Evolutionary conservation across 306 rosid genomes (phyloP).

Genomic region (Spatholobus suberectus): DNA sequence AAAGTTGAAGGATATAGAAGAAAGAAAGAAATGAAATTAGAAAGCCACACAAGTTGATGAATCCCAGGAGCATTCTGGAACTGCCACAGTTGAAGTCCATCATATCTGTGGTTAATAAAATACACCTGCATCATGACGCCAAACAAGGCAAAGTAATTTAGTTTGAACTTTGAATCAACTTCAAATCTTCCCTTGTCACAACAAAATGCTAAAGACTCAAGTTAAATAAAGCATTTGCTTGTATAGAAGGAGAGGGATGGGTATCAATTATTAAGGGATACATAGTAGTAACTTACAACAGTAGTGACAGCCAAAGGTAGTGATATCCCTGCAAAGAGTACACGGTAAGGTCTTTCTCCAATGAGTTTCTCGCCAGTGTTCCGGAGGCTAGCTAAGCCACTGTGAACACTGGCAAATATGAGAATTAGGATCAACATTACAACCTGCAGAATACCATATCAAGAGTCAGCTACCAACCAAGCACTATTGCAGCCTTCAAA

Average conservation of each 20-base stretch:
- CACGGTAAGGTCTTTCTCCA: slow-evolving; percentile 93
- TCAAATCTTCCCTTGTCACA: slow-evolving; percentile 1
- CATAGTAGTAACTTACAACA: slow-evolving; percentile 62
- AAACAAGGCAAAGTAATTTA: slow-evolving; percentile 32
- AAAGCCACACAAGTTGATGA: slow-evolving; percentile 85
- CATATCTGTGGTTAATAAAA: slow-evolving; percentile 94
- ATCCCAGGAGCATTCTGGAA: slow-evolving; percentile 70
- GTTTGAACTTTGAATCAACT: slow-evolving; percentile 32
- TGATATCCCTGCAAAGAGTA: slow-evolving; percentile 90
- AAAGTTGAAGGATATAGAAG: slow-evolving; percentile 94
- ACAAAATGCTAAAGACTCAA: background rate
- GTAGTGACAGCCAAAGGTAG: slow-evolving; percentile 92
- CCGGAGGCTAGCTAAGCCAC: slow-evolving; percentile 92
- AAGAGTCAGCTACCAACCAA: slow-evolving; percentile 32
- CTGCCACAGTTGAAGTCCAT: slow-evolving; percentile 93
- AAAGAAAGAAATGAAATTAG: slow-evolving; percentile 83
- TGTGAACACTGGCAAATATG: slow-evolving; percentile 79
- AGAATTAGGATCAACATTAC: slow-evolving; percentile 72
- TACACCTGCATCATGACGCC: slow-evolving; percentile 73
- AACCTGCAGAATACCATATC: slow-evolving; percentile 65
- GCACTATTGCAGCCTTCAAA: background rate
- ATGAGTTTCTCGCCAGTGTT: slow-evolving; percentile 84
- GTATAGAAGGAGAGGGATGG: background rate
- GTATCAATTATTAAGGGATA: background rate
- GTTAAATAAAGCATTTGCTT: slow-evolving; percentile 16